These are phyloP conservation scores for Coriaria nepalensis DNA, from an alignment of 306 rosid genomes.

Conservation along the genomic window DNA sequence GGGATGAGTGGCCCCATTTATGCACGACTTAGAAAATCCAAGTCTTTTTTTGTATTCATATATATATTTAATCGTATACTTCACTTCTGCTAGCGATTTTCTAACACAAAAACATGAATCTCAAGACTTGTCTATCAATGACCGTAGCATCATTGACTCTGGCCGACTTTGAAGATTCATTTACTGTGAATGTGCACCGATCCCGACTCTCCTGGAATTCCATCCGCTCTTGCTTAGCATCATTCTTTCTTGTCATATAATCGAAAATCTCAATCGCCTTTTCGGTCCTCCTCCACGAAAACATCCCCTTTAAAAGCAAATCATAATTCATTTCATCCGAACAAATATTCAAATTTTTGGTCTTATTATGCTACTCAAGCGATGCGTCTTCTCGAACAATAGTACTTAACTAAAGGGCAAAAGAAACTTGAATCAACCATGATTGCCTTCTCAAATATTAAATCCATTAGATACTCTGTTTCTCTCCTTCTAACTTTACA, in stretches of 20 bases:
- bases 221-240: too few species aligned
- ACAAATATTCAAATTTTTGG: slow-evolving; percentile 18
- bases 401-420: slow-evolving; percentile 20
- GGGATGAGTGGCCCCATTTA: too few species aligned
- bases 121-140: too few species aligned
- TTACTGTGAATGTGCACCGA: too few species aligned
- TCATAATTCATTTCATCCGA: slow-evolving; percentile 24
- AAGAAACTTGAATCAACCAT: slow-evolving; percentile 25
- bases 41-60: too few species aligned
- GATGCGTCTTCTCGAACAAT: slow-evolving; percentile 21
- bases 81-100: too few species aligned
- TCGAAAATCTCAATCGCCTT: slow-evolving; percentile 28
- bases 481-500: slow-evolving; percentile 26
- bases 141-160: too few species aligned
- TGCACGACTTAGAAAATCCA: too few species aligned
- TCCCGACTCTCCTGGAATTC: too few species aligned
- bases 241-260: slow-evolving; percentile 14
- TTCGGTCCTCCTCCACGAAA: slow-evolving; percentile 19
- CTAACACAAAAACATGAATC: too few species aligned
- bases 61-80: too few species aligned
- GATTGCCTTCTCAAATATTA: slow-evolving; percentile 20
- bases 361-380: slow-evolving; percentile 27
- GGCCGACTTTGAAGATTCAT: too few species aligned
- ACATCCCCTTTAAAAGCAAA: slow-evolving; percentile 22
- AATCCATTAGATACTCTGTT: slow-evolving; percentile 23